These are phyloP conservation scores for Thuja plicata DNA, from an alignment of 83 land plant genomes.

Conservation along the genomic window DNA sequence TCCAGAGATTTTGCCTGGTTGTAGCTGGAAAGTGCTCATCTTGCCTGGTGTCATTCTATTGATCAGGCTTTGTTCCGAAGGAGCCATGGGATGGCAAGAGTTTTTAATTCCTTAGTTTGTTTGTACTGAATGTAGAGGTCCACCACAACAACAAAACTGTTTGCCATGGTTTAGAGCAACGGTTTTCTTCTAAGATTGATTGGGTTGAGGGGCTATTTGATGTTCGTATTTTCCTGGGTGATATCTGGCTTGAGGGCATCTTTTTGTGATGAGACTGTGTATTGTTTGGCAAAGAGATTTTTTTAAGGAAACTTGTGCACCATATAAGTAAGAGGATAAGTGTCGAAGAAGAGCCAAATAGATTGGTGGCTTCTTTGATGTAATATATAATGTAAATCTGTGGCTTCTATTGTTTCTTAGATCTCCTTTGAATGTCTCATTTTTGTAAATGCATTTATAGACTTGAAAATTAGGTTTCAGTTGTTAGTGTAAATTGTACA, in stretches of 20 bases:
- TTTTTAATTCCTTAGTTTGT: neutral
- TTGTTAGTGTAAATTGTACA: too few relatives aligned
- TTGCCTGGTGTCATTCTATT: neutral
- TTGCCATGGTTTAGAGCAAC: neutral
- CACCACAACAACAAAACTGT: neutral
- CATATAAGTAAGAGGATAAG: neutral
- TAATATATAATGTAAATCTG: neutral
- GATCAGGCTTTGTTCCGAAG: neutral
- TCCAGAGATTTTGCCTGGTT: neutral
- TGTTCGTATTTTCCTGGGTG: neutral
- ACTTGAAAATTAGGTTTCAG: neutral
- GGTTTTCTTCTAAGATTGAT: neutral
- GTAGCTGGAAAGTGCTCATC: neutral
- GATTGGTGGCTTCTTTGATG: neutral
- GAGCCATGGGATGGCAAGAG: neutral
- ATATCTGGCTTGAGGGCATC: neutral
- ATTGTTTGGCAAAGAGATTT: neutral
- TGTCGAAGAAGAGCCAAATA: neutral
- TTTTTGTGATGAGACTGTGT: neutral
- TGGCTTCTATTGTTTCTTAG: neutral
- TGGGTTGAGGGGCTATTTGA: neutral
- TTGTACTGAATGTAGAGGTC: neutral
- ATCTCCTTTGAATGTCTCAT: neutral
- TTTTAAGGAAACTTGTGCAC: neutral
- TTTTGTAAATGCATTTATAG: neutral